phyloP scores from a whole-genome alignment of 495 filamentous ascomycete species.

The Xylaria scruposa region DNA sequence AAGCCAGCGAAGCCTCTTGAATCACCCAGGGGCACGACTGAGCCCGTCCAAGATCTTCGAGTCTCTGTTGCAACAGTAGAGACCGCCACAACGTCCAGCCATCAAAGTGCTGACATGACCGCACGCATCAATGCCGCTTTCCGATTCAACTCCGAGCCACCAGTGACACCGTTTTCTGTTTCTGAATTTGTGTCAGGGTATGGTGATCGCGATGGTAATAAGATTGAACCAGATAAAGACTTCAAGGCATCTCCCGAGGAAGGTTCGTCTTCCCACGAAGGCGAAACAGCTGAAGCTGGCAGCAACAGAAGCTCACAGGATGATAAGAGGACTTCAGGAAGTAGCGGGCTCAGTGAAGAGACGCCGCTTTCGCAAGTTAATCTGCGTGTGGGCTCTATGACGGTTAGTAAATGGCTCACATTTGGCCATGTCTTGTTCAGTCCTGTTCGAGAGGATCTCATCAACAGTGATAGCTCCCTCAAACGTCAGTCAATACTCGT shows the following conservation, averaged over 20 bases:
- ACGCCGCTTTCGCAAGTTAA: conserved; percentile 77
- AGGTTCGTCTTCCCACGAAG: conserved; percentile 47
- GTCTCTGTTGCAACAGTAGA: conserved; percentile 39
- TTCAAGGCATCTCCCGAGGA: conserved; percentile 40
- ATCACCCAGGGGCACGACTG: conserved; percentile 46
- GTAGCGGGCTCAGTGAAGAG: conserved; percentile 52
- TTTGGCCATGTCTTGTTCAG: conserved; percentile 96
- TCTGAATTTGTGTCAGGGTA: conserved; percentile 60
- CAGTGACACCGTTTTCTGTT: conserved; percentile 59
- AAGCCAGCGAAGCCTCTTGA: conserved; percentile 45
- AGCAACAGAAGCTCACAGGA: conserved; percentile 13
- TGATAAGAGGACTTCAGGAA: conserved; percentile 53
- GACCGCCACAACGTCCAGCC: conserved; percentile 45
- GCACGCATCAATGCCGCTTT: conserved; percentile 53
- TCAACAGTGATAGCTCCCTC: conserved; percentile 50
- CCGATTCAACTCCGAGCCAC: conserved; percentile 39
- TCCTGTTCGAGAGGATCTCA: conserved; percentile 81
- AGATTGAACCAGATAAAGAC: conserved; percentile 35
- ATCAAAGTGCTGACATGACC: conserved; percentile 56
- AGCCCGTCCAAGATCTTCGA: conserved; percentile 41
- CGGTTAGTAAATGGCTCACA: conserved; percentile 79
- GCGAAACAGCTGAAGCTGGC: neutral
- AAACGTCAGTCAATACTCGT: conserved; percentile 76
- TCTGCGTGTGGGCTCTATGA: conserved; percentile 77
- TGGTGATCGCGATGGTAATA: conserved; percentile 52